Percentiles rank a stretch among this genome's conserved stretches.
phyloP scores from a whole-genome alignment of 1,284 basidiomycete species.

The Volvariella surrecta region DNA sequence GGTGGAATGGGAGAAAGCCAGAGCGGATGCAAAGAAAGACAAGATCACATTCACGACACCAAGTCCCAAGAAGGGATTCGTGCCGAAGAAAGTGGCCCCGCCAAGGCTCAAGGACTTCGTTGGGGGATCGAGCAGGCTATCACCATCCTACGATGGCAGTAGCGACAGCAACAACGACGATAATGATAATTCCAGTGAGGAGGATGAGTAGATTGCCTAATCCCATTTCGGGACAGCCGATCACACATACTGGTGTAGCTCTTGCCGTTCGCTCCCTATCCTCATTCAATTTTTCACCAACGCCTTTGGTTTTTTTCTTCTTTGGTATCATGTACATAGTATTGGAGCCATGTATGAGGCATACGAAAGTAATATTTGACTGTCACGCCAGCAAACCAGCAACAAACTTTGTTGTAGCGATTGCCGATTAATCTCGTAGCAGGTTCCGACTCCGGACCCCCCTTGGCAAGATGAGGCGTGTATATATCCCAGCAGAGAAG shows the following conservation, averaged over 20 bases:
- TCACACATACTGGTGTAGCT: not conserved
- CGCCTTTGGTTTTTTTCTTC: not conserved
- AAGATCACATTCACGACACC: not conserved
- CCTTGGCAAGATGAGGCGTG: too few species aligned
- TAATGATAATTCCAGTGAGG: not conserved
- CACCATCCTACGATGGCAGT: too few species aligned
- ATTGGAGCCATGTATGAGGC: not conserved
- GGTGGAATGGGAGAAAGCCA: not conserved
- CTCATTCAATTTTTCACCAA: not conserved
- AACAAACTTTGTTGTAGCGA: not conserved
- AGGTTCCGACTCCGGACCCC: too few species aligned
- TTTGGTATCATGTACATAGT: not conserved
- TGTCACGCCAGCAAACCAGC: not conserved
- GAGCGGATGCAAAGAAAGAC: not conserved
- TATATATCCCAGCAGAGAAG: too few species aligned
- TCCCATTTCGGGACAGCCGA: not conserved
- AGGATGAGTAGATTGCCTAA: not conserved
- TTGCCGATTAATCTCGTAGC: not conserved
- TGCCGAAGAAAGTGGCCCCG: not conserved
- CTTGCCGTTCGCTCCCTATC: not conserved
- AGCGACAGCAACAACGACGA: not conserved
- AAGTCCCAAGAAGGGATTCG: not conserved
- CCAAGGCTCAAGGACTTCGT: not conserved
- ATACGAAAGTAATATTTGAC: not conserved
- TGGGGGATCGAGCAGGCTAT: not conserved